A percentile compares a stretch with the other conserved stretches of the same genome.
Evolutionary conservation across 805 yeast species (phyloP).

Genomic region (Saccharomycopsis javanensis): DNA sequence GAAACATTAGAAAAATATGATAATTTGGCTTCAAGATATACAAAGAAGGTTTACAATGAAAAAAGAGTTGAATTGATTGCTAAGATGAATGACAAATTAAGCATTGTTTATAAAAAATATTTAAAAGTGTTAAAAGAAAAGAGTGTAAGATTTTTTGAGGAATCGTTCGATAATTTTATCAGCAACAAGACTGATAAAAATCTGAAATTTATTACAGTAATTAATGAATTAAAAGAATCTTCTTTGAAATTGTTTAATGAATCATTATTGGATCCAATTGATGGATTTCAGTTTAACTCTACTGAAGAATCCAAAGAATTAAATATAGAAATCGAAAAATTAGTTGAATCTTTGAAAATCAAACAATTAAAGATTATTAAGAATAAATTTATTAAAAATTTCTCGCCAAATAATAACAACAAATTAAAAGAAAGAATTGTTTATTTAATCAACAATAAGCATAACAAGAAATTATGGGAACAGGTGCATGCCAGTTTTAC

Average conservation of each 20-base stretch:
- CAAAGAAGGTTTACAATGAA: slow-evolving; percentile 52
- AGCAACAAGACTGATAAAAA: not conserved
- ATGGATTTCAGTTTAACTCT: slow-evolving; percentile 15
- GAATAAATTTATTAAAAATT: slow-evolving; percentile 36
- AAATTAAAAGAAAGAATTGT: slow-evolving; percentile 43
- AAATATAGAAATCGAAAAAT: slow-evolving; percentile 25
- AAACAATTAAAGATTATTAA: slow-evolving; percentile 36
- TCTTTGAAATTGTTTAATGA: slow-evolving; percentile 19
- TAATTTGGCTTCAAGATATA: slow-evolving; percentile 66
- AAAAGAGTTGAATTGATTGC: slow-evolving; percentile 42
- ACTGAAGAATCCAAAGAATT: slow-evolving; percentile 22
- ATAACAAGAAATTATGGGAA: slow-evolving; percentile 49
- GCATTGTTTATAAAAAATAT: slow-evolving; percentile 35
- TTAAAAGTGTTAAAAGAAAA: slow-evolving; percentile 30
- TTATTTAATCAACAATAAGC: slow-evolving; percentile 40
- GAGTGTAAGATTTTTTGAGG: slow-evolving; percentile 27
- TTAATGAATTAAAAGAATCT: not conserved
- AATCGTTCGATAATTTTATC: slow-evolving; percentile 9
- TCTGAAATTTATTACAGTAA: not conserved
- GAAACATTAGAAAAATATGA: slow-evolving; percentile 50
- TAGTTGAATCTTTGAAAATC: slow-evolving; percentile 26
- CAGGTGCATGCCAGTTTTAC: slow-evolving; percentile 38
- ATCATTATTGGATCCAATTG: slow-evolving; percentile 26
- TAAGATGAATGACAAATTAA: slow-evolving; percentile 39
- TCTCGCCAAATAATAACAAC: slow-evolving; percentile 24